These are phyloP conservation scores for Sugiyamaella xylanicola DNA, from an alignment of 1,139 yeast species.

Conservation along the genomic window DNA sequence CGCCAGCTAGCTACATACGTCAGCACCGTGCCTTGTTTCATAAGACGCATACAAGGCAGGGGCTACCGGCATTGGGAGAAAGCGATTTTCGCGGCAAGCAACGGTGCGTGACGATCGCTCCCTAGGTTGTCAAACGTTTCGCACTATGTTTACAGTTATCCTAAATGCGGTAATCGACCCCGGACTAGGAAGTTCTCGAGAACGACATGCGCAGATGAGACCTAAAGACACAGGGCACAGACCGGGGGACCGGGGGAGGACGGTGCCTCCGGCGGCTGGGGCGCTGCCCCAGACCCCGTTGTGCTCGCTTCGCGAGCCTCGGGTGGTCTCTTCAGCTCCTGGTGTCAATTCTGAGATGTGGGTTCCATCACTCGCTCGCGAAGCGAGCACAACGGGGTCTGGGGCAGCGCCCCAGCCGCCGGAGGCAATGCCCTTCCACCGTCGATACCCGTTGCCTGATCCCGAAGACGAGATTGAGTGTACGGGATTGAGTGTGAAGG, in stretches of 20 bases:
- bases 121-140: neutral
- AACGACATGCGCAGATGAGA: neutral
- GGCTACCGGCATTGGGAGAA: neutral
- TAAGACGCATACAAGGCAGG: neutral
- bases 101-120: neutral
- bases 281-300: neutral
- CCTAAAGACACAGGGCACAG: neutral
- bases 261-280: neutral
- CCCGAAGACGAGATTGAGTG: too few species aligned
- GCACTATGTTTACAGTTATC: neutral
- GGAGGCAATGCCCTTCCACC: neutral
- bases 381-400: neutral
- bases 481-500: too few species aligned
- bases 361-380: neutral
- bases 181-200: neutral
- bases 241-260: neutral
- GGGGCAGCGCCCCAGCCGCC: constrained; percentile 1
- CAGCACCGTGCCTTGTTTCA: neutral
- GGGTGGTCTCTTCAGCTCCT: too few species aligned
- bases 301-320: neutral
- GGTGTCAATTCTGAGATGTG: too few species aligned
- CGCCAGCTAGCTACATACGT: neutral
- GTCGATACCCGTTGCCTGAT: neutral
- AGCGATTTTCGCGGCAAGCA: neutral
- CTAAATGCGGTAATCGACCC: neutral